phyloP scores from a whole-genome alignment of 441 rosid genomes.

The Populus hybrid region DNA sequence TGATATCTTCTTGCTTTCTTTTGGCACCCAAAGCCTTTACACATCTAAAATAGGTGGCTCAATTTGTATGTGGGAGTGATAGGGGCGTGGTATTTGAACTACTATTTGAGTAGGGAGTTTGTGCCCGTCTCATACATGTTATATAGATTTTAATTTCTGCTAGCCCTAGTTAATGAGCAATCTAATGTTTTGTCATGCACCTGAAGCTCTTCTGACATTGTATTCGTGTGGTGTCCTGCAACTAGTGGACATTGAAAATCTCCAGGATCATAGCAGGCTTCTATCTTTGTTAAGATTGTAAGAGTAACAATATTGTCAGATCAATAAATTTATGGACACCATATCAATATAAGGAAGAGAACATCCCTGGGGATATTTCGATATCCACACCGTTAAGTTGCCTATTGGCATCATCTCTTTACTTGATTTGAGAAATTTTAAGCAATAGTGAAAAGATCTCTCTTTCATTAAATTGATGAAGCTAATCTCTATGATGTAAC shows the following conservation, averaged over 20 bases:
- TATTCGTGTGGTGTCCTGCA: not conserved
- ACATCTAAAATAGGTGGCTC: not conserved
- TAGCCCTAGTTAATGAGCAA: not conserved
- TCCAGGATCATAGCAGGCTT: not conserved
- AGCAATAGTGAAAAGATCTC: not conserved
- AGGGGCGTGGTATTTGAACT: not conserved
- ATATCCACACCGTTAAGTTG: not conserved
- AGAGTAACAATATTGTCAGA: not conserved
- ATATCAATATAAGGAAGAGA: not conserved
- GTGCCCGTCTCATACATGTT: not conserved
- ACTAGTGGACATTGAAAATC: not conserved
- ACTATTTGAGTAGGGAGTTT: not conserved
- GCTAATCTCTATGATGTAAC: not conserved
- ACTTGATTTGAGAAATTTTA: not conserved
- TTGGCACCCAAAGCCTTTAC: not conserved
- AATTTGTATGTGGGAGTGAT: not conserved
- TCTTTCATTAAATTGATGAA: not conserved
- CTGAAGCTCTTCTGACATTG: not conserved
- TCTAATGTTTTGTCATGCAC: not conserved
- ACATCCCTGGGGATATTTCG: not conserved
- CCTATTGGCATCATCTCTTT: not conserved
- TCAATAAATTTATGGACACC: not conserved
- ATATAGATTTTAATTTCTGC: not conserved
- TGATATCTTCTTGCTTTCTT: not conserved
- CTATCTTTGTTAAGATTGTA: not conserved